phyloP scores from a whole-genome alignment of 1,139 yeast species.

The Spathaspora sp. region DNA sequence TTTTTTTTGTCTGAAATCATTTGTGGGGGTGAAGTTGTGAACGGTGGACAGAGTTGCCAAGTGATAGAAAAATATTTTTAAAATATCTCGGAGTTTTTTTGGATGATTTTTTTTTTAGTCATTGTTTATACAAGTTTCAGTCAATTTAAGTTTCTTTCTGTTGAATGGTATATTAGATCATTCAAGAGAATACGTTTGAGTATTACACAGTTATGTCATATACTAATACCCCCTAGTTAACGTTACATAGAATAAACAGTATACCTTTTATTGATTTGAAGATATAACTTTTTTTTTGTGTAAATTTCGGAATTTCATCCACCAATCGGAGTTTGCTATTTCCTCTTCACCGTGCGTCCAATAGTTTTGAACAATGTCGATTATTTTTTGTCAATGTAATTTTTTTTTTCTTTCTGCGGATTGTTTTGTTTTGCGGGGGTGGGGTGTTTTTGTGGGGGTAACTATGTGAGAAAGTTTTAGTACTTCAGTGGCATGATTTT shows the following conservation, averaged over 20 bases:
- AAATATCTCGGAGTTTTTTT: conserved; percentile 2
- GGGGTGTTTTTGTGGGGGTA: conserved; percentile 1
- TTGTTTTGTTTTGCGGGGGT: conserved; percentile 2
- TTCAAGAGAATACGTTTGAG: not conserved
- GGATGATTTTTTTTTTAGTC: not conserved
- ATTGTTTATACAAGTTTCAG: not conserved
- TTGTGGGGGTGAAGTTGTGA: not conserved
- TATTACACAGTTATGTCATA: not conserved
- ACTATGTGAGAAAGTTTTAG: not conserved
- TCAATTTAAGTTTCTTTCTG: not conserved
- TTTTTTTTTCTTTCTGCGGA: not conserved
- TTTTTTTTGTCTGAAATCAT: not conserved
- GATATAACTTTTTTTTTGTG: not conserved
- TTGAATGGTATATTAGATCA: too few relatives aligned
- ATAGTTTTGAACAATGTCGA: too few relatives aligned
- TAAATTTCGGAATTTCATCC: not conserved
- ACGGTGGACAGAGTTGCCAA: not conserved
- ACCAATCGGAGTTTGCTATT: conserved; percentile 6
- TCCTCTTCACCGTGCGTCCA: not conserved
- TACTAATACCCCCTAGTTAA: too few relatives aligned
- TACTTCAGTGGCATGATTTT: not conserved
- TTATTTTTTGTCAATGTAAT: not conserved
- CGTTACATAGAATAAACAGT: not conserved
- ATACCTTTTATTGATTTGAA: not conserved
- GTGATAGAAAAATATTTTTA: not conserved